Conservation (phyloP, 148 eudicot species). For the Rhododendron henanense region DNA sequence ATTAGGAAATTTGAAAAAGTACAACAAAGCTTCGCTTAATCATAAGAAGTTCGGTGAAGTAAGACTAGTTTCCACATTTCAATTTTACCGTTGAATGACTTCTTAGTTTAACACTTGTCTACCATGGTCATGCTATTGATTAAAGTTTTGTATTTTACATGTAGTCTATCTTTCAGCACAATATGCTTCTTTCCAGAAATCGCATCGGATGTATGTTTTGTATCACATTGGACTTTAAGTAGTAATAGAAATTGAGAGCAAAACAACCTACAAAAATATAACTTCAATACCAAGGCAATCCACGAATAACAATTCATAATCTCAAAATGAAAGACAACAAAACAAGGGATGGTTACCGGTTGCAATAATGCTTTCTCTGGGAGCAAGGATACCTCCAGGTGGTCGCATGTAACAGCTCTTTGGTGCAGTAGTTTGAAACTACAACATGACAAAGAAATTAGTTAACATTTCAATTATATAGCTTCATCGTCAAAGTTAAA, state of each 20-base stretch:
- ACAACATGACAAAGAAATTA: constrained; percentile 9
- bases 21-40: background rate
- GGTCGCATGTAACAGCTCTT: constrained; percentile 92
- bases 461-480: background rate
- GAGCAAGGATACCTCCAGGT: constrained; percentile 83
- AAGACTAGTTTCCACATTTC: background rate
- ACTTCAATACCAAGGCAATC: background rate
- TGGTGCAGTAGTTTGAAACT: constrained; percentile 91
- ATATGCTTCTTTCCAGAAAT: background rate
- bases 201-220: background rate
- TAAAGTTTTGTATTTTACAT: background rate
- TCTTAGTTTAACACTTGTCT: background rate
- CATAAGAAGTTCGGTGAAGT: background rate
- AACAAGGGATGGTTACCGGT: constrained; percentile 35
- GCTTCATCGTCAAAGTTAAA: background rate
- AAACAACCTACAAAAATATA: background rate
- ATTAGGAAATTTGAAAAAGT: background rate
- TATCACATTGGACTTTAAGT: background rate
- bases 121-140: background rate
- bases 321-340: background rate
- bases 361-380: constrained; percentile 68
- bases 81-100: background rate
- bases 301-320: background rate
- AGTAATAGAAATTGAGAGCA: background rate
- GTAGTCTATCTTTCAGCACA: background rate